Conservation (phyloP, 179 eudicot genomes). For the Beta macrorhiza region DNA sequence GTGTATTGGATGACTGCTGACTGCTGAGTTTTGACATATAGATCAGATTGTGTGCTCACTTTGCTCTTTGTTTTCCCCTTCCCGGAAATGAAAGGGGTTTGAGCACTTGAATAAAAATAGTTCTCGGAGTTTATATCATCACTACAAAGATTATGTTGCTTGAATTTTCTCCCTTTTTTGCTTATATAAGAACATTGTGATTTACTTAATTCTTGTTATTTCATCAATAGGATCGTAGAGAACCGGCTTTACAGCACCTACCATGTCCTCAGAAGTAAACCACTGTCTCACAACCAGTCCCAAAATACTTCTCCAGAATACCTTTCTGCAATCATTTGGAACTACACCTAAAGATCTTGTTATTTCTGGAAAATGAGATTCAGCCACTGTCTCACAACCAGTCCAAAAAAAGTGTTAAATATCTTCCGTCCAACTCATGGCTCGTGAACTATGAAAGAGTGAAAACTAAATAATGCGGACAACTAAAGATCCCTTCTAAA, state of each 20-base stretch:
- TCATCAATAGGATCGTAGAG: conserved; percentile 56
- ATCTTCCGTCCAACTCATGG: neutral
- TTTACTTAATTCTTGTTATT: no score
- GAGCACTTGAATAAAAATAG: no score
- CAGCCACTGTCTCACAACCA: conserved; percentile 64
- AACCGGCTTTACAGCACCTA: conserved; percentile 43
- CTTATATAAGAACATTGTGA: no score
- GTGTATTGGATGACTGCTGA: neutral
- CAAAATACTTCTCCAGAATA: conserved; percentile 41
- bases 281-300: conserved; percentile 63
- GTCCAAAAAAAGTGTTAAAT: neutral
- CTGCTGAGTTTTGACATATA: neutral
- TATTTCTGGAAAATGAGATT: conserved; percentile 25
- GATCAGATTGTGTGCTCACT: neutral
- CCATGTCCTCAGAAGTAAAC: conserved; percentile 60
- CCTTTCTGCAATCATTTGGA: conserved; percentile 73
- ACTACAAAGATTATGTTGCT: no score
- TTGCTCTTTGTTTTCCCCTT: neutral
- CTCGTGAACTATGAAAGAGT: no score
- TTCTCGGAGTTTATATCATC: no score
- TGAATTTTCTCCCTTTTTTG: no score
- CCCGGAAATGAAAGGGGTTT: neutral
- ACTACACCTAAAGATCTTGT: conserved; percentile 29
- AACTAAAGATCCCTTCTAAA: no score
- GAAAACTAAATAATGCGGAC: no score